Conservation (phyloP, 225 moss, liverwort and hornwort genomes). For the Pleurozium schreberi region DNA sequence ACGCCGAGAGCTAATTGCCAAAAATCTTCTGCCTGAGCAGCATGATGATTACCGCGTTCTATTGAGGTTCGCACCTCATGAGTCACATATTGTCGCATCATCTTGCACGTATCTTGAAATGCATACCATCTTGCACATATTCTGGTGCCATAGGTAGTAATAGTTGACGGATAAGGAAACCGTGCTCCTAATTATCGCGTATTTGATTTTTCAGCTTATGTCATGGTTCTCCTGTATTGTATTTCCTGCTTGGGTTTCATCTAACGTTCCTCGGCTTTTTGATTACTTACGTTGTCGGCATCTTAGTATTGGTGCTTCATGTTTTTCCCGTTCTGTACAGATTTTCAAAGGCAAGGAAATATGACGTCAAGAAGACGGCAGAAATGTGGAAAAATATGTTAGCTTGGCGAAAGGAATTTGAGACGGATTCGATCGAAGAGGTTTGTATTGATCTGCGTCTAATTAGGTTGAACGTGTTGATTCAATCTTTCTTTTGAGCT, state of each 20-base stretch:
- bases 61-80: slow-evolving; percentile 15
- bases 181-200: not conserved
- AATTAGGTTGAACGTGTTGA: not conserved
- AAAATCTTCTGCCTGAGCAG: slow-evolving; percentile 27
- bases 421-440: slow-evolving; percentile 82
- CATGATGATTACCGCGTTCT: slow-evolving; percentile 45
- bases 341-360: slow-evolving; percentile 71
- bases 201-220: not conserved
- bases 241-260: not conserved
- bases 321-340: not conserved
- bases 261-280: not conserved
- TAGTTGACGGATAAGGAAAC: not conserved
- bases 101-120: not conserved
- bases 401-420: slow-evolving; percentile 67
- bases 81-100: not conserved
- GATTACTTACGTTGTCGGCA: not conserved
- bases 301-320: not conserved
- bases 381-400: slow-evolving; percentile 88
- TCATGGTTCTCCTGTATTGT: not conserved
- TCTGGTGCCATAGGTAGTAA: not conserved
- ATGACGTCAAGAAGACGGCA: slow-evolving; percentile 49
- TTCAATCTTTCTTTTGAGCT: not conserved
- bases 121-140: not conserved
- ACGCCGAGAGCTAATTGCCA: slow-evolving; percentile 35
- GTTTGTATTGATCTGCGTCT: slow-evolving; percentile 9